A percentile compares a stretch with the other conserved stretches of the same genome.
Evolutionary conservation across 2,329 filamentous ascomycete genomes (phyloP).

Genomic region (Orbilia oligospora): DNA sequence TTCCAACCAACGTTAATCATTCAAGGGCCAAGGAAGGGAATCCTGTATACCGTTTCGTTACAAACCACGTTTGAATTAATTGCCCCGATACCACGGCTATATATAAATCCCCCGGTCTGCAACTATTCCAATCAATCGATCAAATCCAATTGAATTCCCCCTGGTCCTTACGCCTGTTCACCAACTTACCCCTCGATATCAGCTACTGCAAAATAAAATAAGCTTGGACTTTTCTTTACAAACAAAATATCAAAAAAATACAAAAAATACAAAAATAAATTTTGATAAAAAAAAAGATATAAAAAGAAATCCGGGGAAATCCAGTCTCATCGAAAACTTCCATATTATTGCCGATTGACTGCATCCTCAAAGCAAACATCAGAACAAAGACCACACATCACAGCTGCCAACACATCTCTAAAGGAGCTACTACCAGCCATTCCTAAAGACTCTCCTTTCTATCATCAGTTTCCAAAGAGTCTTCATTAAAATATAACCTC

Average conservation of each 20-base stretch:
- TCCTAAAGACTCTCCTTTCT: slow-evolving; percentile 5
- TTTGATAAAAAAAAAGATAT: not conserved
- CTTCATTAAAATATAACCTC: not conserved
- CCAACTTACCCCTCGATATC: not conserved
- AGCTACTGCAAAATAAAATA: too few species aligned
- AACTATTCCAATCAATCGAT: slow-evolving; percentile 14
- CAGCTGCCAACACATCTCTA: slow-evolving; percentile 25
- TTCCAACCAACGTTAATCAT: slow-evolving; percentile 1
- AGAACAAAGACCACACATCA: slow-evolving; percentile 18
- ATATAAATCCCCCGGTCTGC: slow-evolving; percentile 25
- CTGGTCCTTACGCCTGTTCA: slow-evolving; percentile 8
- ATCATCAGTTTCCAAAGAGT: not conserved
- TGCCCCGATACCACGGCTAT: slow-evolving; percentile 19
- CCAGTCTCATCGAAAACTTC: slow-evolving; percentile 9
- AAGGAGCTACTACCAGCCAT: not conserved
- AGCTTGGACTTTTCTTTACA: too few species aligned
- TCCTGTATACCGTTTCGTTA: slow-evolving; percentile 11
- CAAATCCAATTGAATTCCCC: slow-evolving; percentile 4
- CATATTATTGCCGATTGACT: slow-evolving; percentile 5
- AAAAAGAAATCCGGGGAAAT: slow-evolving; percentile 17
- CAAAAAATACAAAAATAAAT: not conserved
- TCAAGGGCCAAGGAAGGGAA: slow-evolving; percentile 13
- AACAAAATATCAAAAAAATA: not conserved
- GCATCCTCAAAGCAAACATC: slow-evolving; percentile 16
- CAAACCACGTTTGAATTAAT: slow-evolving; percentile 29